Conservation (phyloP, 1,284 basidiomycete genomes). For the Tetrapyrgos nigripes region DNA sequence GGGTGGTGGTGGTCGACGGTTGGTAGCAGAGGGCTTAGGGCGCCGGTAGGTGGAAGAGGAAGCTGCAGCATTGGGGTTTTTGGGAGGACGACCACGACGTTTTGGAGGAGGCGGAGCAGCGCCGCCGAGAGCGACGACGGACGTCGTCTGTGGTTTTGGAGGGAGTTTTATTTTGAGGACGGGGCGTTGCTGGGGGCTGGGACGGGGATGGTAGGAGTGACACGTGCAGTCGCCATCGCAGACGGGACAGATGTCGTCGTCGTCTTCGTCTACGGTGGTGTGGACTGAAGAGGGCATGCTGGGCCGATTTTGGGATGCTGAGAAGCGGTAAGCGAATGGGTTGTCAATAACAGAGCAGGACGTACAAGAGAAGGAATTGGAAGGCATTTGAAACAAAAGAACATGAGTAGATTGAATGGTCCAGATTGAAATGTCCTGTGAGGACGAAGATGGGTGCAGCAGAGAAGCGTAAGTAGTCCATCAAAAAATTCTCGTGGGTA, state of each 20-base stretch:
- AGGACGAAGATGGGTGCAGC: slow-evolving; percentile 31
- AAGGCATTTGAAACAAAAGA: slow-evolving; percentile 29
- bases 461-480: not conserved
- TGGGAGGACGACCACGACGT: slow-evolving; percentile 62
- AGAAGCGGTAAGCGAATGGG: slow-evolving; percentile 5
- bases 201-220: slow-evolving; percentile 19
- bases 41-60: slow-evolving; percentile 31
- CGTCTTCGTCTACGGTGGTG: slow-evolving; percentile 74
- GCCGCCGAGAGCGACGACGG: not conserved
- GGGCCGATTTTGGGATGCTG: slow-evolving; percentile 64
- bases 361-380: slow-evolving; percentile 19
- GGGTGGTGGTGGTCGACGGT: slow-evolving; percentile 23
- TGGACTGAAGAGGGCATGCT: slow-evolving; percentile 72
- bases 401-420: slow-evolving; percentile 24
- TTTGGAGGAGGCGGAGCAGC: slow-evolving; percentile 39
- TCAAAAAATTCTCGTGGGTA: not conserved
- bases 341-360: slow-evolving; percentile 9
- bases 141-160: slow-evolving; percentile 33
- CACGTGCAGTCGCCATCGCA: slow-evolving; percentile 88
- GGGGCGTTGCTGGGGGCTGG: slow-evolving; percentile 33
- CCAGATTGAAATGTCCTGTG: slow-evolving; percentile 7
- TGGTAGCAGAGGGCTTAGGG: slow-evolving; percentile 35
- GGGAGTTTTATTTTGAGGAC: slow-evolving; percentile 80
- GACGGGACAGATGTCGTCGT: slow-evolving; percentile 84
- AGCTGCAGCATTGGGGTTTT: slow-evolving; percentile 37